Evolutionary conservation across 2,329 filamentous ascomycete species (phyloP).

Genomic region (Seiridium unicorne): DNA sequence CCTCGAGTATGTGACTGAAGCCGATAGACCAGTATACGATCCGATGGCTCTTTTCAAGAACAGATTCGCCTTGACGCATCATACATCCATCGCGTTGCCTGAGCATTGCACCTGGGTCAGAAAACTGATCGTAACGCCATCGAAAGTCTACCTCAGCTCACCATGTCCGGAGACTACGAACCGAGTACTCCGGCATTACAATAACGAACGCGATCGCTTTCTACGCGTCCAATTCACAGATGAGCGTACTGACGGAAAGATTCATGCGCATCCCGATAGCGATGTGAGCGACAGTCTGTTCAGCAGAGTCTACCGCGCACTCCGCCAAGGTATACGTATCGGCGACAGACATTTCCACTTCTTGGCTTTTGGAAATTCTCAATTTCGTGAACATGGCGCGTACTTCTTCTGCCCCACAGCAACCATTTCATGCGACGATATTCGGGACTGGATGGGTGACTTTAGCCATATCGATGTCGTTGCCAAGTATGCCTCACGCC

Average conservation of each 20-base stretch:
- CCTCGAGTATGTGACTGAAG: slow-evolving; percentile 72
- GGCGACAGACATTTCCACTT: slow-evolving; percentile 84
- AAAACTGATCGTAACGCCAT: slow-evolving; percentile 80
- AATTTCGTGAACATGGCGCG: slow-evolving; percentile 86
- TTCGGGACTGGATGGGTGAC: slow-evolving; percentile 82
- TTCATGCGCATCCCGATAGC: slow-evolving; percentile 53
- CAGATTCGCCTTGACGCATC: slow-evolving; percentile 45
- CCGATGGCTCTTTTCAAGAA: slow-evolving; percentile 71
- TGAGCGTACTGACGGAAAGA: slow-evolving; percentile 63
- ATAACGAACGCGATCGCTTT: slow-evolving; percentile 71
- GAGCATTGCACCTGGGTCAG: slow-evolving; percentile 73
- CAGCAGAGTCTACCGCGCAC: slow-evolving; percentile 66
- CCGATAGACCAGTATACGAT: slow-evolving; percentile 60
- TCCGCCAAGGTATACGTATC: slow-evolving; percentile 77
- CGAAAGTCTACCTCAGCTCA: slow-evolving; percentile 73
- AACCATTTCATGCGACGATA: slow-evolving; percentile 67
- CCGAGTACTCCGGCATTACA: slow-evolving; percentile 74
- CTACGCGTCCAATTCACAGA: slow-evolving; percentile 88
- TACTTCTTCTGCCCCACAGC: slow-evolving; percentile 84
- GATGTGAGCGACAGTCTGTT: slow-evolving; percentile 68
- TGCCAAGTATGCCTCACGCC: slow-evolving; percentile 85
- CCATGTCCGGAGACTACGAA: slow-evolving; percentile 86
- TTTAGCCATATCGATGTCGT: slow-evolving; percentile 78
- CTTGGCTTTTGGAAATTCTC: slow-evolving; percentile 91
- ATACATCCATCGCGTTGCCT: slow-evolving; percentile 54